Evolutionary conservation across 768 basidiomycete genomes (phyloP).

Genomic region (Naganishia vaughanmartiniae): DNA sequence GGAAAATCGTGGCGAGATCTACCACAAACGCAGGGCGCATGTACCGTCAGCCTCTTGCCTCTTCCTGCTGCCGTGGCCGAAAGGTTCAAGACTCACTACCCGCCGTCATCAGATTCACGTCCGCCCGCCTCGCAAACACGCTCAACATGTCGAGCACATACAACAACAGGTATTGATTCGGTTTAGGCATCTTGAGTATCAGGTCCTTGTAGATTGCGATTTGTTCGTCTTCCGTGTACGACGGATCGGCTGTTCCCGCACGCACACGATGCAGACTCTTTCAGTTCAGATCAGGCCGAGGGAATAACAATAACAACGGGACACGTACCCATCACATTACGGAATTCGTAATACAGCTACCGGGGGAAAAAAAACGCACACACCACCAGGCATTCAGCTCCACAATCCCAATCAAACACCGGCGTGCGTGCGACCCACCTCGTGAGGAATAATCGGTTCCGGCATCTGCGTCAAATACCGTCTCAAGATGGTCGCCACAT

Average conservation of each 20-base stretch:
- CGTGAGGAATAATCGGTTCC: conserved; percentile 89
- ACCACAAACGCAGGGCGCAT: background rate
- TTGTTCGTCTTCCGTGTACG: conserved; percentile 67
- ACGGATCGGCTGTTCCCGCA: conserved; percentile 61
- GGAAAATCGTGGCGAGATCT: conserved; percentile 97
- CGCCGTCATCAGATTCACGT: conserved; percentile 93
- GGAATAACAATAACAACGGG: background rate
- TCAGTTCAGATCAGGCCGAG: too few relatives aligned
- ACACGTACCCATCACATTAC: conserved; percentile 33
- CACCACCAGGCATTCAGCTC: background rate
- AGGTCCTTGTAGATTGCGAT: conserved; percentile 78
- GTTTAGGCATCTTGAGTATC: conserved; percentile 76
- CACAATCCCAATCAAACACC: conserved; percentile 9
- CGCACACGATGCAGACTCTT: background rate
- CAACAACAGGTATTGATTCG: conserved; percentile 92
- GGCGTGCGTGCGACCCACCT: conserved; percentile 58
- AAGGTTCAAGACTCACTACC: conserved; percentile 67
- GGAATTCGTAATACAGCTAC: conserved; percentile 39
- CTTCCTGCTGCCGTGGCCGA: background rate
- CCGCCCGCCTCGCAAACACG: conserved; percentile 85
- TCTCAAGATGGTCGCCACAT: conserved; percentile 93
- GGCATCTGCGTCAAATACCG: conserved; percentile 96
- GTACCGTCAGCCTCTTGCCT: background rate
- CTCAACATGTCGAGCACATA: conserved; percentile 94
- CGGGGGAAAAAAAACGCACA: too few relatives aligned